Percentiles rank a stretch among this genome's conserved stretches.
These are phyloP conservation scores for Hypoxylon subgilvum DNA, from an alignment of 495 filamentous ascomycete species.

Conservation along the genomic window DNA sequence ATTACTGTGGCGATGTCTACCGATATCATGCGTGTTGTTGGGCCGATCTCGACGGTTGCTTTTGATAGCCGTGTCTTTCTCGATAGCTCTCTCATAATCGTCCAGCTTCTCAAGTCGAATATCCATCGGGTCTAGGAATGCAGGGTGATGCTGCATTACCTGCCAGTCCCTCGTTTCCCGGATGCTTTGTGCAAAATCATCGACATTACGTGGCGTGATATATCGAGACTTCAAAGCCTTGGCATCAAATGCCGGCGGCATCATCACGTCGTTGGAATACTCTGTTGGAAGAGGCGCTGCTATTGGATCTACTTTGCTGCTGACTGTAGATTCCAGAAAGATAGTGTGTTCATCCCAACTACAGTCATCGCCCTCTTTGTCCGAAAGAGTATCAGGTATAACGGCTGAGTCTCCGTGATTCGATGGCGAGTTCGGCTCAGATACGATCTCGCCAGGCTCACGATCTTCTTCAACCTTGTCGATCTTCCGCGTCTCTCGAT, in stretches of 20 bases:
- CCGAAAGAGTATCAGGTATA: slow-evolving; percentile 4
- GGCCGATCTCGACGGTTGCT: slow-evolving; percentile 19
- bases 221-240: slow-evolving; percentile 54
- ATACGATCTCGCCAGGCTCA: slow-evolving; percentile 36
- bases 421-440: slow-evolving; percentile 26
- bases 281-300: slow-evolving; percentile 48
- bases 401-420: slow-evolving; percentile 13
- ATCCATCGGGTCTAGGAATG: slow-evolving; percentile 43
- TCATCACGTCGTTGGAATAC: slow-evolving; percentile 52
- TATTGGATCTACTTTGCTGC: slow-evolving; percentile 51
- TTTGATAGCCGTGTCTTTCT: slow-evolving; percentile 11
- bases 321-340: slow-evolving; percentile 41
- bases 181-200: slow-evolving; percentile 51
- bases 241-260: slow-evolving; percentile 53
- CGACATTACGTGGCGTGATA: slow-evolving; percentile 52
- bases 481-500: slow-evolving; percentile 7
- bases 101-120: slow-evolving; percentile 29
- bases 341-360: slow-evolving; percentile 50
- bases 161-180: slow-evolving; percentile 53
- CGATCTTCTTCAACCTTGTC: slow-evolving; percentile 26
- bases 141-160: slow-evolving; percentile 53
- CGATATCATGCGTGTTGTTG: slow-evolving; percentile 12
- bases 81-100: slow-evolving; percentile 29
- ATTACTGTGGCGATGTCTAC: slow-evolving; percentile 13
- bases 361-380: slow-evolving; percentile 44